Evolutionary conservation across 257 asterid genomes (phyloP).

Genomic region (Fraxinus pennsylvanica): DNA sequence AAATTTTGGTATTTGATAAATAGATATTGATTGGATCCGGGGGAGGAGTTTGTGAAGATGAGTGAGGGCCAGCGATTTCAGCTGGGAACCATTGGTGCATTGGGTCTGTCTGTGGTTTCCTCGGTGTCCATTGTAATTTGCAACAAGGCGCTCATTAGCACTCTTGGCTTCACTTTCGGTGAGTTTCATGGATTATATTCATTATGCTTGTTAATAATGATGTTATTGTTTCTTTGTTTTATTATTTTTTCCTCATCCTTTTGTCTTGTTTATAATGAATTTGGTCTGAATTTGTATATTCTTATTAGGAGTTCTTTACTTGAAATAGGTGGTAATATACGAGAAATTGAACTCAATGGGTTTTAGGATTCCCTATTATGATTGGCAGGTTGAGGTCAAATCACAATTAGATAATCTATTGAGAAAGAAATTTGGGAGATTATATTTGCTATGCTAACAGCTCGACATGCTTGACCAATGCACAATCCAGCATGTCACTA

Average conservation of each 20-base stretch:
- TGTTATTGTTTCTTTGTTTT: neutral
- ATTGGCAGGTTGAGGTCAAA: conserved; percentile 2
- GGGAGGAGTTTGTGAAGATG: conserved; percentile 37
- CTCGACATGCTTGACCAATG: neutral
- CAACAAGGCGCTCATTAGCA: conserved; percentile 59
- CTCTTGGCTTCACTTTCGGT: conserved; percentile 54
- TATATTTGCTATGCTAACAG: conserved; percentile 1
- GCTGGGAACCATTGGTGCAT: conserved; percentile 60
- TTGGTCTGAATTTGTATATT: neutral
- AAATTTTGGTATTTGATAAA: conserved; percentile 21
- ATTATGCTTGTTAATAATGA: neutral
- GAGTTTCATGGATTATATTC: conserved; percentile 22
- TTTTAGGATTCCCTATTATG: conserved; percentile 5
- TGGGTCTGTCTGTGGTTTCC: conserved; percentile 54
- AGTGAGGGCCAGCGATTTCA: conserved; percentile 46
- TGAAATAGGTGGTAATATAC: neutral
- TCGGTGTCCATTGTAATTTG: conserved; percentile 58
- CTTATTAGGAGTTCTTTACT: conserved; percentile 1
- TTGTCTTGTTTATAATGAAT: conserved; percentile 9
- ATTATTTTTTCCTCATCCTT: conserved; percentile 4
- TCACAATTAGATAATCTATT: conserved; percentile 6
- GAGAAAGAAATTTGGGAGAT: conserved; percentile 17
- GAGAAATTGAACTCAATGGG: conserved; percentile 8
- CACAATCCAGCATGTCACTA: neutral
- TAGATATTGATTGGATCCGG: conserved; percentile 34